These are phyloP conservation scores for Ajuga chamaepitys DNA, from an alignment of 257 asterid species.

Conservation along the genomic window DNA sequence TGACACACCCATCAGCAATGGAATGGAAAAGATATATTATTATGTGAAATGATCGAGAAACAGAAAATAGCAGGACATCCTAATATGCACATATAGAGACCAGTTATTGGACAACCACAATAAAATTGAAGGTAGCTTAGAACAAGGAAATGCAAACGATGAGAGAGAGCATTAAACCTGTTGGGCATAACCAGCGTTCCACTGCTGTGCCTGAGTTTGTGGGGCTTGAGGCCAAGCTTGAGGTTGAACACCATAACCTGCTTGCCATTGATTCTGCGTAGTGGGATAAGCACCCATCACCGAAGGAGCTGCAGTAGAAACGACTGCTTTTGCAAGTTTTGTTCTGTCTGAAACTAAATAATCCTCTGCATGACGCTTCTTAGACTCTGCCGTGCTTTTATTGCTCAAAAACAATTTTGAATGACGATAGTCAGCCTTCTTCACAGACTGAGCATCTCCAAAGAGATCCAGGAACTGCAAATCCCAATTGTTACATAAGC, in stretches of 20 bases:
- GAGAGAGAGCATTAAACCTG: conserved; percentile 40
- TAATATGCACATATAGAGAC: not conserved
- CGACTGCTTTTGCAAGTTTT: conserved; percentile 58
- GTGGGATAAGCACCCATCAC: conserved; percentile 63
- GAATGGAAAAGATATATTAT: no score
- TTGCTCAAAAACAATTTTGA: conserved; percentile 75
- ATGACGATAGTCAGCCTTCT: conserved; percentile 83
- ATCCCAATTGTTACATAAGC: conserved; percentile 13
- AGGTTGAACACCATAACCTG: conserved; percentile 76
- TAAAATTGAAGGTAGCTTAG: not conserved
- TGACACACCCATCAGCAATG: no score
- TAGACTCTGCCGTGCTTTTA: conserved; percentile 70
- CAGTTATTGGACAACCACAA: not conserved
- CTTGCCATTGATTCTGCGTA: conserved; percentile 74
- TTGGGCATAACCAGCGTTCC: conserved; percentile 77
- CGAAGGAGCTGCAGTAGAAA: conserved; percentile 53
- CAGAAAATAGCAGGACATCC: not conserved
- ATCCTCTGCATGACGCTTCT: conserved; percentile 89
- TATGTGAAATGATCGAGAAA: not conserved
- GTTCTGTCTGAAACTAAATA: conserved; percentile 65
- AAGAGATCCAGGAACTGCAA: conserved; percentile 93
- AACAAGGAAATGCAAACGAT: not conserved
- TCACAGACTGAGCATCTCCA: conserved; percentile 60
- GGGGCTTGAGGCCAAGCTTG: conserved; percentile 92
- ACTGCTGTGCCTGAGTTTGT: conserved; percentile 76